Conservation (phyloP, 108 stramenopile species). For the Chaetoceros tenuissimus region DNA sequence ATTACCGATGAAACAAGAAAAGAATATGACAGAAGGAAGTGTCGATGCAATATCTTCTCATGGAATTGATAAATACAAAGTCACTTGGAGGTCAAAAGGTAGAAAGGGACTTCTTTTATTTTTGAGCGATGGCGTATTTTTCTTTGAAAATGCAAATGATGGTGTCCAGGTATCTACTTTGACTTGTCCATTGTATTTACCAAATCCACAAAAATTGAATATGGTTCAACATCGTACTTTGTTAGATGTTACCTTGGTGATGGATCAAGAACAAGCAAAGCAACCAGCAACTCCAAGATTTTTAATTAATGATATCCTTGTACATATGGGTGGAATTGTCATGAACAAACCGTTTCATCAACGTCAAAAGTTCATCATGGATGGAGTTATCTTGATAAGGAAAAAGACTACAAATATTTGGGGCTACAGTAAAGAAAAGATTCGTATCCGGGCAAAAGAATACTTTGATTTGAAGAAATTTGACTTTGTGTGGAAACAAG, state of each 20-base stretch:
- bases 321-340: slow-evolving; percentile 29
- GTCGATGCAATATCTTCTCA: too few relatives aligned
- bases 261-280: slow-evolving; percentile 17
- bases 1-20: slow-evolving; percentile 19
- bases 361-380: slow-evolving; percentile 27
- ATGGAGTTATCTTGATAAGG: slow-evolving; percentile 29
- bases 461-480: slow-evolving; percentile 30
- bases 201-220: slow-evolving; percentile 20
- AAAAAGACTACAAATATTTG: slow-evolving; percentile 13
- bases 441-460: slow-evolving; percentile 34
- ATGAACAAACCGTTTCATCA: slow-evolving; percentile 30
- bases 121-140: slow-evolving; percentile 34
- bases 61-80: slow-evolving; percentile 1
- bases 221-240: slow-evolving; percentile 34
- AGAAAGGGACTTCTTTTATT: slow-evolving; percentile 34
- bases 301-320: slow-evolving; percentile 23
- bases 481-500: slow-evolving; percentile 33
- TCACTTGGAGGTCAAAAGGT: slow-evolving; percentile 24
- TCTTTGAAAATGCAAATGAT: slow-evolving; percentile 16
- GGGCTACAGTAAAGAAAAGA: slow-evolving; percentile 21
- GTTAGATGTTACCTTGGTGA: slow-evolving; percentile 28
- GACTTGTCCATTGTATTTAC: slow-evolving; percentile 22
- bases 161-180: slow-evolving; percentile 17
- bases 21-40: too few relatives aligned
- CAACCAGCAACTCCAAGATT: slow-evolving; percentile 15